These are phyloP conservation scores for Phanerochaete sordida DNA, from an alignment of 768 basidiomycete genomes.

Conservation along the genomic window DNA sequence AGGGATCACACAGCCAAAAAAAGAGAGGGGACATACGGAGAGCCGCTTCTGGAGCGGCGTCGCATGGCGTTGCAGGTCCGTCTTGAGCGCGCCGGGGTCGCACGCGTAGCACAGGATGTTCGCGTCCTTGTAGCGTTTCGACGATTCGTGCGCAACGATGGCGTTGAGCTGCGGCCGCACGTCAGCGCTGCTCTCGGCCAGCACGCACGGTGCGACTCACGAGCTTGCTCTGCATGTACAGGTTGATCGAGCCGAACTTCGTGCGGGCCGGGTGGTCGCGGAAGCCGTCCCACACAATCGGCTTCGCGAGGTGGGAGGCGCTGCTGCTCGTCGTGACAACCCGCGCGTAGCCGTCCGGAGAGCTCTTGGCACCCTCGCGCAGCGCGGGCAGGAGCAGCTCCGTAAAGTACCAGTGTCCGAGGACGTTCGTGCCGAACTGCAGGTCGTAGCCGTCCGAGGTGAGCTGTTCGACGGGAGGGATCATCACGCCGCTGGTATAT, in stretches of 20 bases:
- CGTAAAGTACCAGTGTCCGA: conserved; percentile 61
- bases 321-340: conserved; percentile 43
- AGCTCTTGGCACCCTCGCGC: conserved; percentile 33
- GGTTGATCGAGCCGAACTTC: conserved; percentile 13
- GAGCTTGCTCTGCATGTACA: conserved; percentile 39
- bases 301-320: conserved; percentile 24
- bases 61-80: conserved; percentile 4
- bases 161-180: conserved; percentile 36
- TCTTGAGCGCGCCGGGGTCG: conserved; percentile 38
- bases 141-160: conserved; percentile 43
- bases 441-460: conserved; percentile 46
- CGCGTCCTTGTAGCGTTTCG: conserved; percentile 42
- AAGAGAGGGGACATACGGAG: background rate
- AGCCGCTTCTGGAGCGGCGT: conserved; percentile 11
- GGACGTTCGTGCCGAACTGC: conserved; percentile 50
- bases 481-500: conserved; percentile 44
- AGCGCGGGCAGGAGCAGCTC: conserved; percentile 45
- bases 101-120: conserved; percentile 41
- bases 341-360: conserved; percentile 38
- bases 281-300: conserved; percentile 37
- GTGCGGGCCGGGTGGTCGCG: conserved; percentile 21
- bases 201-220: conserved; percentile 31
- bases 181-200: background rate
- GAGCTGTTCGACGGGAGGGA: conserved; percentile 31
- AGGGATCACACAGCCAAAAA: no score